Base-by-base conservation (phyloP, 768 basidiomycete species). In the Xerocomus brunneocitrinus region DNA sequence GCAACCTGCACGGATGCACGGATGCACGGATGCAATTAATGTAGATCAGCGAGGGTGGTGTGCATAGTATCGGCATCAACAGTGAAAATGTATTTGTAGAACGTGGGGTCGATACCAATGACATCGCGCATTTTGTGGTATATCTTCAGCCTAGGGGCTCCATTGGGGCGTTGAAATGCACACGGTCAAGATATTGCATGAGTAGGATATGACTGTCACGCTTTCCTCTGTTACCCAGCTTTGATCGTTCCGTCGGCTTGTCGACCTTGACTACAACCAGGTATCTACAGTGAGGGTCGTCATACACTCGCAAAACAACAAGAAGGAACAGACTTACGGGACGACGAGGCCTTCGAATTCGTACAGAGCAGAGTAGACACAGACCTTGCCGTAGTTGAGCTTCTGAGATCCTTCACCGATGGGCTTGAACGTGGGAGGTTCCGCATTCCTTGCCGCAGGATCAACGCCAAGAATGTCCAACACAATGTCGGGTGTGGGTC, bases 51-150 rank as follows among this genome's bases (percentile, higher is more conserved):
- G 19, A 19, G 19, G 19, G 19, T 19, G 19, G 19, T 19, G 19
- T 19, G 19, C 19, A 19, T 19, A 19, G 19, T 19, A 19, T 98
- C 94, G 48, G 94, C 94, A 74, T 98, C 94, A 6, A 97, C 83
- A n/a, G 91, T 95, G 69, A 97, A 95, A 59, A 98, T 88, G 67
- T 97, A 97, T 73, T 98, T 94, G 68, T 98, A 98, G 71, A 98
- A 98, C 6, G 92, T 88, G 1, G 94, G 94, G 64, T 98, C 93
- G 56, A 98, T 94, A 12, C 94, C 94, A 58, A 98, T 95, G 54
- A 95, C 91, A 59, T 98, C 97, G 49, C 93, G 81, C 92, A 97
- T 95, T 70, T 98, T 94, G 69, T 98, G 94, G 63, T 91, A 95
- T 46, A 98, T 84, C 70, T 97, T 93, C 48, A 98, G 74, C 67